Percentiles rank a stretch among this genome's conserved stretches.
phyloP scores from a whole-genome alignment of 75 land plant species.

The Picea glauca region DNA sequence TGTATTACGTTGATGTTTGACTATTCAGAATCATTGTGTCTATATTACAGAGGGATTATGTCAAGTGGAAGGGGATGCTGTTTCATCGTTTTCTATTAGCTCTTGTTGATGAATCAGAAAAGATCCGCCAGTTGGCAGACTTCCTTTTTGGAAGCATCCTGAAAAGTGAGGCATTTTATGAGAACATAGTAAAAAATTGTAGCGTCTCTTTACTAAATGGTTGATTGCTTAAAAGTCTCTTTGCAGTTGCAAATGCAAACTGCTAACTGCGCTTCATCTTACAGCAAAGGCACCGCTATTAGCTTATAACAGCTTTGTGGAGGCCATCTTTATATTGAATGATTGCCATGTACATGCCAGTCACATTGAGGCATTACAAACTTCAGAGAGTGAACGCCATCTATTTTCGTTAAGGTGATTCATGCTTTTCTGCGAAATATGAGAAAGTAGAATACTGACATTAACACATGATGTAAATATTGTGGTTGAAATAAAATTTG shows the following conservation, averaged over 20 bases:
- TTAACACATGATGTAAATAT: neutral
- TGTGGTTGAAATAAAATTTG: neutral
- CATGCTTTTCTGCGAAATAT: too few species aligned
- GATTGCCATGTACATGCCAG: conserved; percentile 65
- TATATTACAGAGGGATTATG: conserved; percentile 75
- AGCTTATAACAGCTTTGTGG: conserved; percentile 95
- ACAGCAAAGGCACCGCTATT: conserved; percentile 94
- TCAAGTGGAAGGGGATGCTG: conserved; percentile 91
- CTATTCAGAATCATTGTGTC: neutral
- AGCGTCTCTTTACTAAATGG: neutral
- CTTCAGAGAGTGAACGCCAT: conserved; percentile 31
- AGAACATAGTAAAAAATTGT: neutral
- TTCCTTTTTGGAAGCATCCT: conserved; percentile 81
- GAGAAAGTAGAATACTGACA: neutral
- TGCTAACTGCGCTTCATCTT: conserved; percentile 7
- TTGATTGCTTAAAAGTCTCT: neutral
- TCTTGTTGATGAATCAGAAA: conserved; percentile 88
- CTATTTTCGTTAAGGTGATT: conserved; percentile 70
- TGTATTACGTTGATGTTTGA: neutral
- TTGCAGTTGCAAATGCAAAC: neutral
- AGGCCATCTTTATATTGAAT: conserved; percentile 81
- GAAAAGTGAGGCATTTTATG: conserved; percentile 49
- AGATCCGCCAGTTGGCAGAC: conserved; percentile 75
- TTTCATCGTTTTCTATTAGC: conserved; percentile 82
- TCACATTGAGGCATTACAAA: conserved; percentile 33